Evolutionary conservation across 192 early-diverging fungal species (phyloP).

Genomic region (Entomortierella lignicola): DNA sequence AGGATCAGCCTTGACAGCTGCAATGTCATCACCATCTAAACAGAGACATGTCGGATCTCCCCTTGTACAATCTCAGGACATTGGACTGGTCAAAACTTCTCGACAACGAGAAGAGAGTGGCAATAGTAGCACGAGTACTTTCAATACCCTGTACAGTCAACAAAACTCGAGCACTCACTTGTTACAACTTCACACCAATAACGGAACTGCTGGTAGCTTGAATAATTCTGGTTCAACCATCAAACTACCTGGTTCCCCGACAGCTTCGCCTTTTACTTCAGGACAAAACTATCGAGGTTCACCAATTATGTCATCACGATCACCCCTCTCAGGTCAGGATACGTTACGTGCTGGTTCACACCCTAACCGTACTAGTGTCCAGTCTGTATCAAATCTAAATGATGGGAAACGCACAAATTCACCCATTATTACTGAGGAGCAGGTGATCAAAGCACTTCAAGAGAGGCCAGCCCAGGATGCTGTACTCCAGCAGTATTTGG

Average conservation of each 20-base stretch:
- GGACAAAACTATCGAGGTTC: conserved; percentile 35
- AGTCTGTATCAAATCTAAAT: conserved; percentile 22
- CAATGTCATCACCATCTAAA: conserved; percentile 37
- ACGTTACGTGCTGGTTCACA: conserved; percentile 15
- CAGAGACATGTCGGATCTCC: conserved; percentile 31
- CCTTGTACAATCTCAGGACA: conserved; percentile 35
- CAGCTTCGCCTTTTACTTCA: conserved; percentile 18
- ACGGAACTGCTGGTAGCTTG: conserved; percentile 17
- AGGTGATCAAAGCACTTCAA: conserved; percentile 33
- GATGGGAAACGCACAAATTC: conserved; percentile 2
- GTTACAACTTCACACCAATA: conserved; percentile 27
- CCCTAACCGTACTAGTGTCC: conserved; percentile 41
- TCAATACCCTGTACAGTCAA: conserved; percentile 49
- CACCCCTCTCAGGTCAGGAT: conserved; percentile 30
- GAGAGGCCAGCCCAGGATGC: conserved; percentile 46
- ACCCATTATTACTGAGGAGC: conserved; percentile 29
- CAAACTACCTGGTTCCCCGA: conserved; percentile 42
- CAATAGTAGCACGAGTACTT: conserved; percentile 26
- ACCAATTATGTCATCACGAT: conserved; percentile 31
- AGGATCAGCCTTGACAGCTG: conserved; percentile 6
- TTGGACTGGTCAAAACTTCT: conserved; percentile 19
- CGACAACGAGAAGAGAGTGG: conserved; percentile 28
- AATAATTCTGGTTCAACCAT: conserved; percentile 30
- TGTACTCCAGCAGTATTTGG: conserved; percentile 31
- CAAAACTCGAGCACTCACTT: conserved; percentile 44